These are phyloP conservation scores for Penicillium sp. DNA, from an alignment of 2,329 filamentous ascomycete species.

Conservation along the genomic window DNA sequence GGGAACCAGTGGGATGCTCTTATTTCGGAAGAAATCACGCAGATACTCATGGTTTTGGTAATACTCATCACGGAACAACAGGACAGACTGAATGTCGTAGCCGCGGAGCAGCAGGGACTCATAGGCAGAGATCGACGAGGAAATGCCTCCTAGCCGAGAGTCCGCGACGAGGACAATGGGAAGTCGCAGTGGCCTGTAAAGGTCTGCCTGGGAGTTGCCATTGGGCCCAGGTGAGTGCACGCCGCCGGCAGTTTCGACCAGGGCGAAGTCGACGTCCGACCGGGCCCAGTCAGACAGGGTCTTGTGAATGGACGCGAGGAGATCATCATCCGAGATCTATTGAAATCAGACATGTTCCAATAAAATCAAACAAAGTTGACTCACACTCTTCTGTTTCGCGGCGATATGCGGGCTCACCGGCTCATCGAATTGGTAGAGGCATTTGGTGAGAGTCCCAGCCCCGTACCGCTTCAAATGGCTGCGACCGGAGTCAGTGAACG, in stretches of 20 bases:
- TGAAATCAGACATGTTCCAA: conserved; percentile 5
- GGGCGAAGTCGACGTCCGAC: conserved; percentile 54
- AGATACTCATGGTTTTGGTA: conserved; percentile 71
- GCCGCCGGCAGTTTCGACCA: conserved; percentile 80
- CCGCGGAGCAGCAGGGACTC: conserved; percentile 76
- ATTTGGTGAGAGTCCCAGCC: conserved; percentile 55
- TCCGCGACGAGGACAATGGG: conserved; percentile 75
- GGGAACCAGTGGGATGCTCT: conserved; percentile 56
- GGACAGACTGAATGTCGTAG: conserved; percentile 69
- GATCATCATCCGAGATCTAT: conserved; percentile 50
- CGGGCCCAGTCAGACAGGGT: conserved; percentile 40
- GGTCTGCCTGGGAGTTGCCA: conserved; percentile 72
- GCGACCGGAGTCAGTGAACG: neutral
- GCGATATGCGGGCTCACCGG: conserved; percentile 78
- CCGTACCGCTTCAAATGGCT: conserved; percentile 65
- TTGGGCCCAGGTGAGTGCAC: conserved; percentile 77
- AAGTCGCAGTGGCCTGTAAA: conserved; percentile 71
- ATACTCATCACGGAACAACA: conserved; percentile 65
- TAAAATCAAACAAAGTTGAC: conserved; percentile 1
- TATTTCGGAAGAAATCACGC: conserved; percentile 62
- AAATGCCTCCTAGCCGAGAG: conserved; percentile 73
- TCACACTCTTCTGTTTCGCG: conserved; percentile 49
- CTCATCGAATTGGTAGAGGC: conserved; percentile 69
- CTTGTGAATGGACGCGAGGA: conserved; percentile 51
- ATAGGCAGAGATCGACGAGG: conserved; percentile 73